Conservation (phyloP, 2,329 filamentous ascomycete genomes). For the Sarocladium oryzae region DNA sequence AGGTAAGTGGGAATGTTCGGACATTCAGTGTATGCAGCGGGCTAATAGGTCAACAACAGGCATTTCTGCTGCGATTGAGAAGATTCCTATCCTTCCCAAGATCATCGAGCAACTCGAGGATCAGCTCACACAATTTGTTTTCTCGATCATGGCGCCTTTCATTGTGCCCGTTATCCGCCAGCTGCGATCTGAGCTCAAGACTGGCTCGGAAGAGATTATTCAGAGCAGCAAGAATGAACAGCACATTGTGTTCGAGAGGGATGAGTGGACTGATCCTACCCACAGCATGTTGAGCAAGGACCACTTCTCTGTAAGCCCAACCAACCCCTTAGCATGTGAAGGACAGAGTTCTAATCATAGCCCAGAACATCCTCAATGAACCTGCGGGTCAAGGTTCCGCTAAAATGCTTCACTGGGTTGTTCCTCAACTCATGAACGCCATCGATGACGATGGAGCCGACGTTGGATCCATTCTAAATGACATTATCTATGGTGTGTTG, state of each 20-base stretch:
- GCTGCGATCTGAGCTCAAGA: constrained; percentile 79
- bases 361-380: constrained; percentile 66
- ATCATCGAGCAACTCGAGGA: constrained; percentile 82
- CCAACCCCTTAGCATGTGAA: not conserved
- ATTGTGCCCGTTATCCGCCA: constrained; percentile 80
- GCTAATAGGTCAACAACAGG: not conserved
- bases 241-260: constrained; percentile 78
- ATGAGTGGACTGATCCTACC: constrained; percentile 70
- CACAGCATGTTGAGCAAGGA: constrained; percentile 97
- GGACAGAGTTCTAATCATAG: constrained; percentile 3
- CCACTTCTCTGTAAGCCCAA: constrained; percentile 66
- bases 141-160: constrained; percentile 84
- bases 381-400: constrained; percentile 77
- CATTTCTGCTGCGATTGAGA: constrained; percentile 72
- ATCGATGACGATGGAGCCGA: constrained; percentile 76
- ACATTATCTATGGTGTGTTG: constrained; percentile 76
- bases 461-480: constrained; percentile 61
- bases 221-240: constrained; percentile 78
- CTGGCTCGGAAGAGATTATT: constrained; percentile 82
- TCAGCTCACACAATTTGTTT: constrained; percentile 82
- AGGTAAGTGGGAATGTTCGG: constrained; percentile 20
- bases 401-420: constrained; percentile 73
- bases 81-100: constrained; percentile 78
- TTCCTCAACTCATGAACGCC: constrained; percentile 80
- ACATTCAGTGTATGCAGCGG: not conserved